Evolutionary conservation across 345 rosid species (phyloP), one percentile per base, ranked within the genome.

Genomic region (Theobroma cacao): DNA sequence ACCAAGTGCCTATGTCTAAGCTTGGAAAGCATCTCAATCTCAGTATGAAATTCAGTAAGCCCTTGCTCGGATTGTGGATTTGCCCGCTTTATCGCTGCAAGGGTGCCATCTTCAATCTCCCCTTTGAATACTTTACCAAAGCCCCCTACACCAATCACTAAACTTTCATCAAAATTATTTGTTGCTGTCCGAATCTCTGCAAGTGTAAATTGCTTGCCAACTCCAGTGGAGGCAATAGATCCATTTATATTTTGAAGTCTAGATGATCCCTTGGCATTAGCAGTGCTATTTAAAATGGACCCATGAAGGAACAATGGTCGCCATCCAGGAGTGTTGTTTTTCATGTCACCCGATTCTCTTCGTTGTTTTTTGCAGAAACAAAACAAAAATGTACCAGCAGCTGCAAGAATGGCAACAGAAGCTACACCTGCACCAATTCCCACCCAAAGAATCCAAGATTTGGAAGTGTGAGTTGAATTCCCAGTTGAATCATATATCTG

Each of bases 21-120:
- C 78, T 91, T 86, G 1, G 97, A 95, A 0, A 95, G 93, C 98
- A 92, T 89, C 83, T 91, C 92, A 28, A 95, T 95, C 85, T 95
- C 98, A 1, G 98, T 93, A 83, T 93, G 94, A 5, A 95, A 93
- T 76, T 93, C 98, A 43, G 88, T 82, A 31, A 93, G 91, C 79
- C 98, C 98, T 85, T 93, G 98, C 78, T 95, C 87, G 26, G 98
- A 95, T 65, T 90, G 98, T 6, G 98, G 98, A 63, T 94, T 90
- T 20, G 98, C 91, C 63, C 94, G 87, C 86, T 95, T 95, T 58
- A 95, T 90, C n/a, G 98, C 98, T 7, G 79, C 87, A 61, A 90
- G 87, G 0, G 88, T 82, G 61, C 97, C 94, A 73, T 93, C 94
- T 82, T 90, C 95, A 28, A 85, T 91, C 81, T 89, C 90, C 65